A percentile compares a stretch with the other conserved stretches of the same genome.
phyloP scores from a whole-genome alignment of 1,139 yeast genomes.

The Pichia sp. region DNA sequence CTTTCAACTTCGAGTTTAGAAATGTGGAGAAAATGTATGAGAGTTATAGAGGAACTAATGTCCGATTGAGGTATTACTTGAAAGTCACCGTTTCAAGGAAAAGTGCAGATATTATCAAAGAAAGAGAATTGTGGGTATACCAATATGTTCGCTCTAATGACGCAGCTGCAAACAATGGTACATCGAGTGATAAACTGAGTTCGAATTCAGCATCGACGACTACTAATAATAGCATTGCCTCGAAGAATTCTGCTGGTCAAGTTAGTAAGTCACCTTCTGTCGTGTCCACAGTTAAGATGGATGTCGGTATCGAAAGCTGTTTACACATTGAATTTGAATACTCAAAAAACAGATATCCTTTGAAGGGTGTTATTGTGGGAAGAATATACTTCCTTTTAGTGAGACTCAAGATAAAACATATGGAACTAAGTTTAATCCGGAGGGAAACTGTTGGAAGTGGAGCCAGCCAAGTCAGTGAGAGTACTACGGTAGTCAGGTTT shows the following conservation, averaged over 20 bases:
- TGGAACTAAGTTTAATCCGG: conserved; percentile 85
- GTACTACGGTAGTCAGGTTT: conserved; percentile 80
- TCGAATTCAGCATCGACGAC: not conserved
- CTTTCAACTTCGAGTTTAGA: conserved; percentile 79
- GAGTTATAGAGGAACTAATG: conserved; percentile 85
- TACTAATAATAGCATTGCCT: not conserved
- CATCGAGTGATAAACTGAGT: not conserved
- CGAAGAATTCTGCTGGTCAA: conserved; percentile 2
- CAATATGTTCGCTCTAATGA: conserved; percentile 23
- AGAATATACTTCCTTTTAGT: conserved; percentile 84
- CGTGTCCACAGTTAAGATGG: conserved; percentile 67
- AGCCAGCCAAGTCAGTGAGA: conserved; percentile 77
- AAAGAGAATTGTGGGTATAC: conserved; percentile 83
- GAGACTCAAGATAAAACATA: conserved; percentile 85
- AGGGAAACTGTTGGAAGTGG: conserved; percentile 86
- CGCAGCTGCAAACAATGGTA: not conserved
- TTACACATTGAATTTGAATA: conserved; percentile 95
- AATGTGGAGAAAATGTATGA: conserved; percentile 94
- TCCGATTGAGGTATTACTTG: conserved; percentile 71
- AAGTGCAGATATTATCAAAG: conserved; percentile 71
- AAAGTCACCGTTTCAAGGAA: conserved; percentile 82
- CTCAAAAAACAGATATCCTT: conserved; percentile 73
- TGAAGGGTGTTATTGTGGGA: conserved; percentile 91
- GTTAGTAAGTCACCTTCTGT: conserved; percentile 9
- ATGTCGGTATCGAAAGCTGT: conserved; percentile 95